phyloP scores from a whole-genome alignment of 352 stramenopile genomes.

The Phytophthora palmivora region DNA sequence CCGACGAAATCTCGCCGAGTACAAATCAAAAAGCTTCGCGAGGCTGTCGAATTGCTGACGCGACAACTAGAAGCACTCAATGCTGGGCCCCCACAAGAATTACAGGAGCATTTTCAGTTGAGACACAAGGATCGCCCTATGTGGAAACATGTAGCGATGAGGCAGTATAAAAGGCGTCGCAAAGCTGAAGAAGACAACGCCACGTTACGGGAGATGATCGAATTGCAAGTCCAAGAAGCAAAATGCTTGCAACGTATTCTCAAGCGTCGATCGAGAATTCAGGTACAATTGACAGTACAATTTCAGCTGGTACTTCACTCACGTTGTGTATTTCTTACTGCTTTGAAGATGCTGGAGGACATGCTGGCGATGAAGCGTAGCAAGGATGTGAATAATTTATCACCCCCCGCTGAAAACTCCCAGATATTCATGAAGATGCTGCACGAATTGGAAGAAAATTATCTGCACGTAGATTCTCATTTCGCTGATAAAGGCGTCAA shows the following conservation, averaged over 20 bases:
- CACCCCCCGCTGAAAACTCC: not conserved
- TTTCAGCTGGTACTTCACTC: not conserved
- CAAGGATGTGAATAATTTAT: not conserved
- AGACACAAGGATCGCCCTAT: constrained; percentile 7
- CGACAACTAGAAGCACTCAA: not conserved
- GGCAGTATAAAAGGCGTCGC: constrained; percentile 20
- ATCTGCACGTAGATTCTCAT: constrained; percentile 8
- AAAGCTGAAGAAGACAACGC: constrained; percentile 32
- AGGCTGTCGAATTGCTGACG: not conserved
- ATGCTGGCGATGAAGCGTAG: constrained; percentile 14
- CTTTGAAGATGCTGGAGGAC: constrained; percentile 17
- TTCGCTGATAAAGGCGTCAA: constrained; percentile 10
- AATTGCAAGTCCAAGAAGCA: constrained; percentile 19
- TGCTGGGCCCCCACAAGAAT: not conserved
- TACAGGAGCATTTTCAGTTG: not conserved
- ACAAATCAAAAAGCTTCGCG: not conserved
- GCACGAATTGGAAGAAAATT: constrained; percentile 14
- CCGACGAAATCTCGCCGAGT: not conserved
- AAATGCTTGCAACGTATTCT: not conserved
- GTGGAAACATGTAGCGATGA: constrained; percentile 28
- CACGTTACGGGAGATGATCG: constrained; percentile 21
- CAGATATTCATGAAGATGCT: constrained; percentile 23
- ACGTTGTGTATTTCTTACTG: not conserved
- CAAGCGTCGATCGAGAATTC: constrained; percentile 24
- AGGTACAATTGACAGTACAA: constrained; percentile 16